Evolutionary conservation across 2,329 filamentous ascomycete species (phyloP), one percentile per base, ranked within the genome.

Genomic region (Didymella sp.): DNA sequence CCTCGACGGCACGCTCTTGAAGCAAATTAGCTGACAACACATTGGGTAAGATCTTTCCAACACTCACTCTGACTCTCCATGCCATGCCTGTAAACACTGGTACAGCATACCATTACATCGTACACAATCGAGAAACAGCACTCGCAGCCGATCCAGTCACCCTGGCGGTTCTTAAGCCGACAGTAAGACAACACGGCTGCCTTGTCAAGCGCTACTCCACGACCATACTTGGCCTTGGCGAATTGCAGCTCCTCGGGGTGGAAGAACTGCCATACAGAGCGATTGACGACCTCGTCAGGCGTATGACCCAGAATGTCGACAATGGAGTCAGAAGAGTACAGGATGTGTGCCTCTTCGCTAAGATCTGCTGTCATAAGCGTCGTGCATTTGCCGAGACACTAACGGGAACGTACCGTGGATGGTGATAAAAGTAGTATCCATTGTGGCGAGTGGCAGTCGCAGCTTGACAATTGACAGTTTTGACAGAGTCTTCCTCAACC

Each of bases 121-220:
- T 96, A 90, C 40, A 96, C 92, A 38, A 96, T 83, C 5, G 91
- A 95, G 73, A 96, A 96, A 75, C 91, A 92, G 76, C 91, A 95
- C 77, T 96, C 92, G 77, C 91, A 95, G 60, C 85, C 87, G 35
- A 94, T 80, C 87, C 89, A 96, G 51, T 83, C 80, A 15, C 89
- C 90, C 68, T 88, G 80, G 42, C 83, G 86, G 53, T 89, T 85
- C 67, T 82, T 84, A 60, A 96, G 85, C 31, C 86, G 85, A 59
- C 88, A 90, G 78, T 96, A 96, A 59, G 91, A 88, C 56, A 96
- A 81, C 17, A 93, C 90, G 4, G 92, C 91, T 15, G 91, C 92
- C 74, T 92, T 95, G 79, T 96, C 92, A 58, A 94, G 84, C 51
- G 86, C 80, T 44, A 96, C 84, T 17, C 90, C 89, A 48, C 89